Evolutionary conservation across 23 red algal genomes (phyloP).

Genomic region (Cyanidium caldarium): DNA sequence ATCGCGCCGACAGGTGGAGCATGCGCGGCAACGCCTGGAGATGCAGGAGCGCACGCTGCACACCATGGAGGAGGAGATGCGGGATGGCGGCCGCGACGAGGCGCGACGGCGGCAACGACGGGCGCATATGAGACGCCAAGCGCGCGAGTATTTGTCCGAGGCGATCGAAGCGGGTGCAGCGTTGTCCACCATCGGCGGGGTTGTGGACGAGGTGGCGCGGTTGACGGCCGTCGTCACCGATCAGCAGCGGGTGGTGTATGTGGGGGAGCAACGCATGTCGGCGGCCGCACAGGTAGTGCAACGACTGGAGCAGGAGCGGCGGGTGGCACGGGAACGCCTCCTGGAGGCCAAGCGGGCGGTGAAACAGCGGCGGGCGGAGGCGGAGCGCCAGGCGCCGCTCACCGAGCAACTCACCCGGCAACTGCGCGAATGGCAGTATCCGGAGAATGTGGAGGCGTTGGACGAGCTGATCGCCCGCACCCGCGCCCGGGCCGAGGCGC

Average conservation of each 20-base stretch:
- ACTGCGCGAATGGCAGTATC: slow-evolving; percentile 5
- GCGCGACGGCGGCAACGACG: background rate
- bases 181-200: background rate
- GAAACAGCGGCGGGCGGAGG: background rate
- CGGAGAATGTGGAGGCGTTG: slow-evolving; percentile 15
- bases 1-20: background rate
- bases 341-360: background rate
- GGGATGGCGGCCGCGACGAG: background rate
- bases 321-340: background rate
- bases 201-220: background rate
- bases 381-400: background rate
- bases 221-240: background rate
- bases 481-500: slow-evolving; percentile 22
- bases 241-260: background rate
- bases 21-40: background rate
- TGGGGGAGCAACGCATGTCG: background rate
- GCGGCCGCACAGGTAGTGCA: background rate
- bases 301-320: background rate
- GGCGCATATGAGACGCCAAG: too few species aligned
- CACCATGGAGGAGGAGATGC: background rate
- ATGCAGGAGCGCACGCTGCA: background rate
- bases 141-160: too few species aligned
- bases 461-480: slow-evolving; percentile 32
- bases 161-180: background rate
- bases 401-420: background rate